phyloP scores from a whole-genome alignment of 1,284 basidiomycete genomes.

The Malassezia sympodialis region DNA sequence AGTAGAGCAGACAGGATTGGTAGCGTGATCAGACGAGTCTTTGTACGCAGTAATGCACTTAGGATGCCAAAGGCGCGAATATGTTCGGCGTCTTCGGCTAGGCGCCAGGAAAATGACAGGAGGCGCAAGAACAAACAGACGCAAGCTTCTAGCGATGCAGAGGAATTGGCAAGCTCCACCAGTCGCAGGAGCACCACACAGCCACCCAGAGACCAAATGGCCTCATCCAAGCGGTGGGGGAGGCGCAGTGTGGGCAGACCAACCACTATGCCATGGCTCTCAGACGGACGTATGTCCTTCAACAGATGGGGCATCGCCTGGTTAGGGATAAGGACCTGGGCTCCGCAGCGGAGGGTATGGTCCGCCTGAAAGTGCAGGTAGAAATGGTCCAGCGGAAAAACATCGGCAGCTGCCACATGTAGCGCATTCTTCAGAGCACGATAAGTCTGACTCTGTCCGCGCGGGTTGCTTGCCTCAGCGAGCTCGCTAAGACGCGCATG shows the following conservation, averaged over 20 bases:
- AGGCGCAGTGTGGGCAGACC: constrained; percentile 53
- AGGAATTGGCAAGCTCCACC: constrained; percentile 53
- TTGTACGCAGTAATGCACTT: constrained; percentile 62
- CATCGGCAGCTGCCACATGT: constrained; percentile 21
- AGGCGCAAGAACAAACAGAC: constrained; percentile 66
- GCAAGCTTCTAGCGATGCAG: constrained; percentile 63
- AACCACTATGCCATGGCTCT: neutral
- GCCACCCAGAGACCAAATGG: constrained; percentile 74
- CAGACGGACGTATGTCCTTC: constrained; percentile 24
- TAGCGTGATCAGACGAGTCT: constrained; percentile 65
- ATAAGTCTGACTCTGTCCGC: constrained; percentile 19
- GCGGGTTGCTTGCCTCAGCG: constrained; percentile 10
- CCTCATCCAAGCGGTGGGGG: constrained; percentile 61
- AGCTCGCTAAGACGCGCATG: constrained; percentile 31
- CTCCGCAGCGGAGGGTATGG: constrained; percentile 15
- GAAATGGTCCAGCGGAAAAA: constrained; percentile 25
- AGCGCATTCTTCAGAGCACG: constrained; percentile 31
- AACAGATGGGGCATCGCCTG: constrained; percentile 25
- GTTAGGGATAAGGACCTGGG: constrained; percentile 22
- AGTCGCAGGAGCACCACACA: constrained; percentile 64
- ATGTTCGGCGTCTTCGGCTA: constrained; percentile 39
- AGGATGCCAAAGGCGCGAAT: constrained; percentile 63
- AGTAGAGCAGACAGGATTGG: constrained; percentile 67
- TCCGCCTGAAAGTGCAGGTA: constrained; percentile 34
- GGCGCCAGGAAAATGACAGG: constrained; percentile 70